These are phyloP conservation scores for Epichloe bromicola DNA, from an alignment of 2,329 filamentous ascomycete genomes.

Conservation along the genomic window DNA sequence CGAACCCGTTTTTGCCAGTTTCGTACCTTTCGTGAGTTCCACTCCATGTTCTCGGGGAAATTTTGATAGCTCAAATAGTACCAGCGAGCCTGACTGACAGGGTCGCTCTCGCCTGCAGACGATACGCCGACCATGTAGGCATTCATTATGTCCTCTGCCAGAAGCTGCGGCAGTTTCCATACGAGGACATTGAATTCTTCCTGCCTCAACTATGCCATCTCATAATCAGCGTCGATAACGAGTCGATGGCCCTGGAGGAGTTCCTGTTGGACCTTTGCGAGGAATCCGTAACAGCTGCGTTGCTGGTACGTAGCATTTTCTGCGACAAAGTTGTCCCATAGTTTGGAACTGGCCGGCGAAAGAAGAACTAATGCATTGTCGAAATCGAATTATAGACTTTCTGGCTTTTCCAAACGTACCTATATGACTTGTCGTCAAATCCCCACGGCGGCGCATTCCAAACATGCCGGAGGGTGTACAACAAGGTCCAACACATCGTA, in stretches of 20 bases:
- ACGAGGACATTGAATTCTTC: conserved; percentile 89
- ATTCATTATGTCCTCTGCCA: conserved; percentile 83
- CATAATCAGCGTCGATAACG: conserved; percentile 77
- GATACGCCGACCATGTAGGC: conserved; percentile 79
- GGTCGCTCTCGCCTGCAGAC: conserved; percentile 33
- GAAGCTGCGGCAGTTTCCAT: conserved; percentile 78
- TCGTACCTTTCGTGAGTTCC: conserved; percentile 71
- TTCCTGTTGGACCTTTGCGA: conserved; percentile 78
- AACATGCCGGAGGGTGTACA: conserved; percentile 73
- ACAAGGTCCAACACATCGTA: conserved; percentile 78
- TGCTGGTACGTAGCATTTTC: conserved; percentile 47
- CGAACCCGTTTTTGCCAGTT: conserved; percentile 77
- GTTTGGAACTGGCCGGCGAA: background rate
- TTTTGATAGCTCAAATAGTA: background rate
- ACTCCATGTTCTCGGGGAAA: background rate
- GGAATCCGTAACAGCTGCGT: conserved; percentile 72
- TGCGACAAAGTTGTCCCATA: background rate
- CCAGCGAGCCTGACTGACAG: background rate
- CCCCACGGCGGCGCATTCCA: conserved; percentile 68
- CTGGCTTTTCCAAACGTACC: conserved; percentile 81
- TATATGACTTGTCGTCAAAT: conserved; percentile 65
- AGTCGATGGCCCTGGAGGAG: conserved; percentile 83
- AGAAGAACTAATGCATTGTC: conserved; percentile 10
- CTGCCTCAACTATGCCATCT: conserved; percentile 78
- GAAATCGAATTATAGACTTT: conserved; percentile 49